phyloP scores from a whole-genome alignment of 2,329 filamentous ascomycete species.

The Fusarium sp. region DNA sequence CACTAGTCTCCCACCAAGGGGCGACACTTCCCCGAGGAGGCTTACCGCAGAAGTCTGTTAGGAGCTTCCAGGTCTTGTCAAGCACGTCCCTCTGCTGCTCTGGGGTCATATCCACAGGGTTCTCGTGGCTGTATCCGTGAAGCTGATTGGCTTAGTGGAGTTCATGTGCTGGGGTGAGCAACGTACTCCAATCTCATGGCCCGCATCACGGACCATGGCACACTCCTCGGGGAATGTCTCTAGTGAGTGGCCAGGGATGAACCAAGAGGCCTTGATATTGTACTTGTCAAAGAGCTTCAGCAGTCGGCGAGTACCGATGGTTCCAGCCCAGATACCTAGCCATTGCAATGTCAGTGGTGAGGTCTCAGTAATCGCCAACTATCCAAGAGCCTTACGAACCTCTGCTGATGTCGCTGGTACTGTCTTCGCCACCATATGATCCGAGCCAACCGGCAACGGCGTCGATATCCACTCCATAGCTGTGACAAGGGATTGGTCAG shows the following conservation, averaged over 20 bases:
- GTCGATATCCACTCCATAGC: conserved; percentile 82
- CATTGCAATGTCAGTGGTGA: conserved; percentile 59
- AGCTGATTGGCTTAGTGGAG: conserved; percentile 67
- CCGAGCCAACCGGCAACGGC: conserved; percentile 85
- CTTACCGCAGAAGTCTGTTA: conserved; percentile 78
- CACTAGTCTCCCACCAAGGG: conserved; percentile 81
- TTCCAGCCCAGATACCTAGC: conserved; percentile 67
- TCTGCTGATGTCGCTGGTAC: conserved; percentile 80
- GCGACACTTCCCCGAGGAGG: conserved; percentile 81
- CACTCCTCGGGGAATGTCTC: conserved; percentile 66
- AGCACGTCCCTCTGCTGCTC: conserved; percentile 86
- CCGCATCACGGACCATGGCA: conserved; percentile 62
- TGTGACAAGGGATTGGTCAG: conserved; percentile 31
- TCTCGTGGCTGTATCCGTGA: conserved; percentile 84
- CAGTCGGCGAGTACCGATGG: conserved; percentile 75
- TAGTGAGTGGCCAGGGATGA: conserved; percentile 65
- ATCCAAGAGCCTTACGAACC: conserved; percentile 57
- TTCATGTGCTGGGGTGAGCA: no score
- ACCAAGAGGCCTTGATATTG: conserved; percentile 76
- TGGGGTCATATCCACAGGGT: conserved; percentile 79
- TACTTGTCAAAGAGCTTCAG: conserved; percentile 82
- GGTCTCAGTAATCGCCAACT: background rate
- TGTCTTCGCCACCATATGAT: conserved; percentile 82
- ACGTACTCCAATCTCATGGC: conserved; percentile 61
- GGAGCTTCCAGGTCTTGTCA: conserved; percentile 79